Evolutionary conservation across 176 grass and related monocot genomes (phyloP).

Genomic region (Tillandsia leiboldiana): DNA sequence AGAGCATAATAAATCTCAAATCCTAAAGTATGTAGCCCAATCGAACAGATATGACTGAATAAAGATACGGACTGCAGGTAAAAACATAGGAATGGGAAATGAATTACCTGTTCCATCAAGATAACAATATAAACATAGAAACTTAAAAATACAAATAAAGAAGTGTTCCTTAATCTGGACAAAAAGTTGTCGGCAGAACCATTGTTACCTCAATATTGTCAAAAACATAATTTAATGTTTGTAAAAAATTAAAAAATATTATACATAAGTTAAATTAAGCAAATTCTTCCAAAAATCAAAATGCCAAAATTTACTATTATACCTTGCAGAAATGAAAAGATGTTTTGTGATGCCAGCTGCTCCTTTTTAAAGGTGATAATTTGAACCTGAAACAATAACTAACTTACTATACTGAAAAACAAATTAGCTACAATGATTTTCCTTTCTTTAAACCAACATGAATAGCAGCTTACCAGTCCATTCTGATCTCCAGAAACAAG

Average conservation of each 20-base stretch:
- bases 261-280: not conserved
- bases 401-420: slow-evolving; percentile 15
- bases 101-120: no score
- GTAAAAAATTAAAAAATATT: not conserved
- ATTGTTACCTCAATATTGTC: no score
- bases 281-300: not conserved
- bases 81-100: no score
- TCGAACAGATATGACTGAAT: no score
- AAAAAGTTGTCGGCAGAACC: no score
- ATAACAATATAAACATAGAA: no score
- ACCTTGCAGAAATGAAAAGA: slow-evolving; percentile 90
- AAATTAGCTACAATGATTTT: slow-evolving; percentile 1
- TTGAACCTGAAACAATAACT: slow-evolving; percentile 42
- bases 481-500: slow-evolving; percentile 62
- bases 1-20: no score
- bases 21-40: no score
- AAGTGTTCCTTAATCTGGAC: no score
- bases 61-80: no score
- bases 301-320: not conserved
- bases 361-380: slow-evolving; percentile 80
- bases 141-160: no score
- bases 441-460: not conserved
- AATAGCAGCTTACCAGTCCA: slow-evolving; percentile 44
- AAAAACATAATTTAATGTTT: no score
- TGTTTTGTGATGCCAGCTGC: slow-evolving; percentile 28